These are phyloP conservation scores for Pontederia crassipes DNA, from an alignment of 176 grass and related monocot species.

Conservation along the genomic window DNA sequence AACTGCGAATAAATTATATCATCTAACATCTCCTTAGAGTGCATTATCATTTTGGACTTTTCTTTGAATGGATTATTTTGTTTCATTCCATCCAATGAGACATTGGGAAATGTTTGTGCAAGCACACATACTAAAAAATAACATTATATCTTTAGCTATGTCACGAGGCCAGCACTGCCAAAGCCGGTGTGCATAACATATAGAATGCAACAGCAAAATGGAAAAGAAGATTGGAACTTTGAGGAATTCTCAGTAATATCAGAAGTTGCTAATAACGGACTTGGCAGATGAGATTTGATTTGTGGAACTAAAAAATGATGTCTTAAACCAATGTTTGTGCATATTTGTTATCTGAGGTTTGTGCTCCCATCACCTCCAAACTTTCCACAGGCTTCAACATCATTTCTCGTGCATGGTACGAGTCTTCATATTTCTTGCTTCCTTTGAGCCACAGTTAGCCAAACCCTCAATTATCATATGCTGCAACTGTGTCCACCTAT, in stretches of 20 bases:
- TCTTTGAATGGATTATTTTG: too few species aligned
- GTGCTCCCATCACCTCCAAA: slow-evolving; percentile 76
- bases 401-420: slow-evolving; percentile 73
- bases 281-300: too few species aligned
- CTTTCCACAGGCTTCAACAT: slow-evolving; percentile 58
- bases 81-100: too few species aligned
- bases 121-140: too few species aligned
- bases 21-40: too few species aligned
- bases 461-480: slow-evolving; percentile 74
- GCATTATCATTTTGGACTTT: too few species aligned
- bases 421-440: slow-evolving; percentile 55
- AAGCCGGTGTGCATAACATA: slow-evolving; percentile 59
- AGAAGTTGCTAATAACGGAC: too few species aligned
- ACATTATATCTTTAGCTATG: slow-evolving; percentile 10
- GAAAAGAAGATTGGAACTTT: too few species aligned
- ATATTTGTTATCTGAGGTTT: slow-evolving; percentile 52
- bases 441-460: slow-evolving; percentile 32
- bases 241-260: too few species aligned
- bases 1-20: too few species aligned
- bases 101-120: too few species aligned
- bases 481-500: slow-evolving; percentile 85
- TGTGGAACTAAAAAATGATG: too few species aligned
- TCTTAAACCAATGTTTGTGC: not conserved
- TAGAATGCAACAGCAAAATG: not conserved
- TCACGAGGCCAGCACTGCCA: slow-evolving; percentile 72